phyloP scores from a whole-genome alignment of 768 basidiomycete genomes.

The Leccinellum rugosiceps region DNA sequence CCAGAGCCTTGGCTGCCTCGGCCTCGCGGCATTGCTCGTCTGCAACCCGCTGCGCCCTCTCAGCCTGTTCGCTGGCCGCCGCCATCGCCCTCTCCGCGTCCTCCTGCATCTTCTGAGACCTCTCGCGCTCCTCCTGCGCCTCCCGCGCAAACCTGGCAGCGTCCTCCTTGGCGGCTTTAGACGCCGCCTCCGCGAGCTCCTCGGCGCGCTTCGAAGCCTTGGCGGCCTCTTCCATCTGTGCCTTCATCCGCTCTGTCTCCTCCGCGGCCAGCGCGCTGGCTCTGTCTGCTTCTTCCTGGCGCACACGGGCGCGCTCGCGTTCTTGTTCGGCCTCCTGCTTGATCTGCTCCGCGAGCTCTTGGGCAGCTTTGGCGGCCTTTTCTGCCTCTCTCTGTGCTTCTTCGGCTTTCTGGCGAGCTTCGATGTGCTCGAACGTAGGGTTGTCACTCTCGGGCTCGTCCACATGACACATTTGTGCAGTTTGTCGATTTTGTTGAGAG shows the following conservation, averaged over 20 bases:
- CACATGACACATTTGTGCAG: too few species aligned
- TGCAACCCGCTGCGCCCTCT: too few species aligned
- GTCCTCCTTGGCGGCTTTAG: constrained; percentile 7
- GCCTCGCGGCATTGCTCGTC: too few species aligned
- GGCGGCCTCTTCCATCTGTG: constrained; percentile 7
- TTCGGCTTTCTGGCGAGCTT: not conserved
- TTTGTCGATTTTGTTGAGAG: too few species aligned
- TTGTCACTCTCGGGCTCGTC: not conserved
- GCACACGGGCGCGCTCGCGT: not conserved
- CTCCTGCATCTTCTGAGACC: not conserved
- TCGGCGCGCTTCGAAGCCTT: not conserved
- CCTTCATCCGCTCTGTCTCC: not conserved
- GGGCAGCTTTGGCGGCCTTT: not conserved
- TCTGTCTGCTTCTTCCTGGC: not conserved
- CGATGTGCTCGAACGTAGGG: not conserved
- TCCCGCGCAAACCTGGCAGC: not conserved
- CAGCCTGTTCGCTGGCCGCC: constrained; percentile 5
- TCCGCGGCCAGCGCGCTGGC: not conserved
- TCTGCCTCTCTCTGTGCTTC: not conserved
- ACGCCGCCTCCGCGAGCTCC: constrained; percentile 3
- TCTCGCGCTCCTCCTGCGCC: constrained; percentile 4
- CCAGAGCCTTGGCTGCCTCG: too few species aligned
- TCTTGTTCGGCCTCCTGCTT: not conserved
- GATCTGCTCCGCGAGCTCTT: not conserved
- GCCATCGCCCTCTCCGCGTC: constrained; percentile 6